phyloP scores from a whole-genome alignment of 129 eudicot species.

The Chrysanthemum seticuspe region DNA sequence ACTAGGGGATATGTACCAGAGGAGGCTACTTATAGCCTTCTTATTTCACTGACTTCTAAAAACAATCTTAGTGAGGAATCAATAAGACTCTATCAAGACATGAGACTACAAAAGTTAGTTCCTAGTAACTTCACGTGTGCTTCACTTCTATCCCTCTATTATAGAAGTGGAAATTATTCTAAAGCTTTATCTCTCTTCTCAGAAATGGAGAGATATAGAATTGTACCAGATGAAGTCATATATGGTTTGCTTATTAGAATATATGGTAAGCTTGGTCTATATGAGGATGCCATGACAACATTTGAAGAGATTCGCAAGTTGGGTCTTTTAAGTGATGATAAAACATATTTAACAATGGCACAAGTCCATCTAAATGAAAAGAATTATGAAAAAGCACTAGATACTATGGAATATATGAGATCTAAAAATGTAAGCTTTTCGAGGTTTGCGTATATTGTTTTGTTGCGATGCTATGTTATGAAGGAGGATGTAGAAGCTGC shows the following conservation, averaged over 20 bases:
- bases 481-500: conserved; percentile 72
- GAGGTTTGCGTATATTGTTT: conserved; percentile 62
- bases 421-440: conserved; percentile 50
- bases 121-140: conserved; percentile 96
- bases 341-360: conserved; percentile 84
- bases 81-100: conserved; percentile 60
- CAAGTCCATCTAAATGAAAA: conserved; percentile 76
- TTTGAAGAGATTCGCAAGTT: conserved; percentile 60
- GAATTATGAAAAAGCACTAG: conserved; percentile 56
- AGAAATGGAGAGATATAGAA: conserved; percentile 77
- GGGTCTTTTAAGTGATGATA: conserved; percentile 73
- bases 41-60: conserved; percentile 54
- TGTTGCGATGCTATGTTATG: conserved; percentile 67
- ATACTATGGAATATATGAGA: conserved; percentile 60
- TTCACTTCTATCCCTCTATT: conserved; percentile 79
- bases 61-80: conserved; percentile 50
- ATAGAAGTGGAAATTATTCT: conserved; percentile 71
- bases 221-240: conserved; percentile 81
- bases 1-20: conserved; percentile 67
- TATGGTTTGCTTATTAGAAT: conserved; percentile 84
- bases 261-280: conserved; percentile 89
- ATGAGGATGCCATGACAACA: conserved; percentile 73
- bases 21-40: conserved; percentile 81
- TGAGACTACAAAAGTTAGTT: conserved; percentile 56
- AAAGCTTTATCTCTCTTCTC: conserved; percentile 79